Evolutionary conservation across 2,329 filamentous ascomycete species (phyloP).

Genomic region (Pochonia chlamydosporia): DNA sequence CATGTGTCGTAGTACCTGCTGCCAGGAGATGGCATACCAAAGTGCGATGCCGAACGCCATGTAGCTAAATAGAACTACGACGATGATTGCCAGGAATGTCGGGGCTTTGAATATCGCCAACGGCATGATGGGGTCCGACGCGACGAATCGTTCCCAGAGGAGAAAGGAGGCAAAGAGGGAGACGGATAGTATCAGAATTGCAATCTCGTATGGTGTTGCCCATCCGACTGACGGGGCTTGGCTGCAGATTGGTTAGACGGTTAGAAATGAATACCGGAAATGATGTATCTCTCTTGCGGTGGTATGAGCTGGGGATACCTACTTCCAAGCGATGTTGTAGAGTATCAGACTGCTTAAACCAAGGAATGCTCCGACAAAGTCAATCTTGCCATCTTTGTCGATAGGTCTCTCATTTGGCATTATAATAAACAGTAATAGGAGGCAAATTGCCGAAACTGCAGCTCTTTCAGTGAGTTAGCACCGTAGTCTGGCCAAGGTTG

Average conservation of each 20-base stretch:
- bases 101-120: conserved; percentile 37
- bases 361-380: conserved; percentile 32
- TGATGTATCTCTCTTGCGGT: no score
- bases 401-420: conserved; percentile 14
- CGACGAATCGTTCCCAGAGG: conserved; percentile 35
- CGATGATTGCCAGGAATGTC: conserved; percentile 35
- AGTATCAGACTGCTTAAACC: conserved; percentile 35
- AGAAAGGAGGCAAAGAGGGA: conserved; percentile 24
- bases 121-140: conserved; percentile 38
- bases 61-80: conserved; percentile 38
- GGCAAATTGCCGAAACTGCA: conserved; percentile 5
- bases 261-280: no score
- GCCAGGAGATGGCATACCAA: conserved; percentile 43
- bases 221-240: conserved; percentile 40
- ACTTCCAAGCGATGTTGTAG: conserved; percentile 49
- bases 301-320: conserved; percentile 11
- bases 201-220: conserved; percentile 34
- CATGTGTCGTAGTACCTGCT: conserved; percentile 34
- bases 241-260: no score
- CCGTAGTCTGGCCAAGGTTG: conserved; percentile 33
- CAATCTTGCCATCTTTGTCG: conserved; percentile 19
- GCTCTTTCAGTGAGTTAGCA: conserved; percentile 9
- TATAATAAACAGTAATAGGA: conserved; percentile 7
- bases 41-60: conserved; percentile 42
- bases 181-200: conserved; percentile 29